A percentile compares a stretch with the other conserved stretches of the same genome.
These are phyloP conservation scores for Pinguiococcus pyrenoidosus DNA, from an alignment of 108 stramenopile genomes.

Conservation along the genomic window DNA sequence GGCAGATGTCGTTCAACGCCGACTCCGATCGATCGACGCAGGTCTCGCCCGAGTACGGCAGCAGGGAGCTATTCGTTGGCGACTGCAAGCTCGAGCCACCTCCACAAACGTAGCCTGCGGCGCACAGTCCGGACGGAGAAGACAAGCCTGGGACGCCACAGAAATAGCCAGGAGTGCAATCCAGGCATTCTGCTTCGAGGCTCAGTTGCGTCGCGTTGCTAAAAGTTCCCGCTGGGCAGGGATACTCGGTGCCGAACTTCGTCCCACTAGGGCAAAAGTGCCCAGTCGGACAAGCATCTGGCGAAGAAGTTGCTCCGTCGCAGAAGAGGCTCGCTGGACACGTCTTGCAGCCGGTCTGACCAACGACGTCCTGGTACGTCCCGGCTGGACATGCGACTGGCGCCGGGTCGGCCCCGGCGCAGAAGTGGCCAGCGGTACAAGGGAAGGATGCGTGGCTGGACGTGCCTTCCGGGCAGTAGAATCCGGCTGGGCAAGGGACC, in stretches of 20 bases:
- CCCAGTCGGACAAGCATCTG: slow-evolving; percentile 20
- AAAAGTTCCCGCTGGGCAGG: slow-evolving; percentile 30
- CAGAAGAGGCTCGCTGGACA: neutral
- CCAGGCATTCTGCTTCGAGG: slow-evolving; percentile 9
- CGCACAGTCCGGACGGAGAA: too few relatives aligned
- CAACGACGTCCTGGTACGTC: neutral
- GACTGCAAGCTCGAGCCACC: too few relatives aligned
- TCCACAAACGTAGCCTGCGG: too few relatives aligned
- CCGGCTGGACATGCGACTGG: neutral
- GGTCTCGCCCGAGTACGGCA: too few relatives aligned
- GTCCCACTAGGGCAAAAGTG: slow-evolving; percentile 27
- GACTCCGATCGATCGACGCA: too few relatives aligned
- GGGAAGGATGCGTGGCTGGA: too few relatives aligned
- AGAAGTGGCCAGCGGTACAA: neutral
- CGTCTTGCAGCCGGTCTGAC: neutral
- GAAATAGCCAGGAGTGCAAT: slow-evolving; percentile 8
- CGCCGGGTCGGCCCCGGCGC: neutral
- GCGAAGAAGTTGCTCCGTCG: neutral
- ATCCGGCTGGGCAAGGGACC: slow-evolving; percentile 16
- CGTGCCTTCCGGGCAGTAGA: slow-evolving; percentile 33
- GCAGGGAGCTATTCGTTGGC: too few relatives aligned
- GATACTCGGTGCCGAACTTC: neutral
- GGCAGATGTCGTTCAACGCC: too few relatives aligned
- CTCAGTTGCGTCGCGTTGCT: slow-evolving; percentile 13
- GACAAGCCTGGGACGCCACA: too few relatives aligned